Base-by-base conservation (phyloP, 2,329 filamentous ascomycete species). In the Cladophialophora yegresii region DNA sequence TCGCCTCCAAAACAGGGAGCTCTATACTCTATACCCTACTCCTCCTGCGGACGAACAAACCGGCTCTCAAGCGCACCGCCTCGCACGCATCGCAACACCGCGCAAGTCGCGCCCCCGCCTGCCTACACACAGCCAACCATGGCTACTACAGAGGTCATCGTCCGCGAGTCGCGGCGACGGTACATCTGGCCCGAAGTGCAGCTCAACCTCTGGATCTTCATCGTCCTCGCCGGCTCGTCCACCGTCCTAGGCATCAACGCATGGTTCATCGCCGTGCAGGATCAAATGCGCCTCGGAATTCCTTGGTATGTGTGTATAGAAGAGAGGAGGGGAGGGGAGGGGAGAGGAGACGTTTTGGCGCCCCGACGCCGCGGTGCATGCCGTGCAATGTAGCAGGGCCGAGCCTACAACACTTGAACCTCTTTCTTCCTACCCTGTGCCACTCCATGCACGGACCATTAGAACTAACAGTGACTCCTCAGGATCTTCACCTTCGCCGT, bases 401-500 rank as follows among this genome's bases (percentile, higher is more conserved):
- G n/a, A n/a, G n/a, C n/a, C n/a, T n/a, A n/a, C n/a, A n/a, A n/a
- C n/a, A n/a, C n/a, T n/a, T n/a, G n/a, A n/a, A n/a, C n/a, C n/a
- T n/a, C n/a, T n/a, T n/a, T n/a, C n/a, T n/a, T n/a, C n/a, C n/a
- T n/a, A n/a, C n/a, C n/a, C n/a, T n/a, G n/a, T n/a, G n/a, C n/a
- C n/a, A n/a, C n/a, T n/a, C n/a, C n/a, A n/a, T n/a, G 32, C 3
- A 33, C 23, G 23, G 54, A 56, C 32, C 23, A 56, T 2, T 16
- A 13, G 10, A 28, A 43, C 20, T 56, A 28, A 56, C 55, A 32
- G 13, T 16, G 51, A 6, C 64, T 20, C 5, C n/a, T n/a, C 71
- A 88, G 86, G 86, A 80, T 88, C 68, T 85, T 88, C 76, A 86
- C 86, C 30, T 88, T 83, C 75, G 85, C 85, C 75, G 81, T 88